Percentiles rank a stretch among this genome's conserved stretches.
Evolutionary conservation across 192 early-diverging fungal genomes (phyloP).

Genomic region (Podochytrium sp.): DNA sequence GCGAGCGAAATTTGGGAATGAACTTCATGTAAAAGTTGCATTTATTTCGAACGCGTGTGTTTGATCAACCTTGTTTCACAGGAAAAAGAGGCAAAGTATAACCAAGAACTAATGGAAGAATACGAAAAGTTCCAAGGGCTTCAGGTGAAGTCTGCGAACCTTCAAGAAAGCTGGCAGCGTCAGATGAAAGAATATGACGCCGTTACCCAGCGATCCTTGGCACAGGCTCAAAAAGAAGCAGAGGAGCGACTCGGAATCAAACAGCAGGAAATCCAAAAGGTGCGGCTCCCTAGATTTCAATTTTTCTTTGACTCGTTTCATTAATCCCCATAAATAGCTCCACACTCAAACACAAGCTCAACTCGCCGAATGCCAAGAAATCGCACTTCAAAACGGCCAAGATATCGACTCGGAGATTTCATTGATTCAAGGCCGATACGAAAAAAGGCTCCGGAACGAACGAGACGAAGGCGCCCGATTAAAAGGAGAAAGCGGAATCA

Average conservation of each 20-base stretch:
- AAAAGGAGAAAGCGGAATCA: conserved; percentile 67
- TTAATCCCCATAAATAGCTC: no score
- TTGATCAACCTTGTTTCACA: conserved; percentile 13
- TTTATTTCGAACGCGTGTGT: not conserved
- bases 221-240: conserved; percentile 43
- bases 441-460: conserved; percentile 50
- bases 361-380: conserved; percentile 51
- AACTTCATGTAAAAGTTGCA: conserved; percentile 50
- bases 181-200: conserved; percentile 46
- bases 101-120: conserved; percentile 59
- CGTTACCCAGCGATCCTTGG: conserved; percentile 34
- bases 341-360: conserved; percentile 45
- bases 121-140: conserved; percentile 61
- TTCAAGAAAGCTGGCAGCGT: conserved; percentile 55
- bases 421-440: conserved; percentile 45
- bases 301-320: not conserved
- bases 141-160: conserved; percentile 35
- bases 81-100: conserved; percentile 58
- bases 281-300: no score
- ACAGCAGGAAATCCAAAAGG: conserved; percentile 50
- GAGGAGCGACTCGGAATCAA: conserved; percentile 49
- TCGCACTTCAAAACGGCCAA: conserved; percentile 42
- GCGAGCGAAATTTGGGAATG: conserved; percentile 35
- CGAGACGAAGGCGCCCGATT: conserved; percentile 56
- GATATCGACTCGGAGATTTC: conserved; percentile 60